phyloP scores from a whole-genome alignment of 1,284 basidiomycete species.

The Entoloma clypeatum region DNA sequence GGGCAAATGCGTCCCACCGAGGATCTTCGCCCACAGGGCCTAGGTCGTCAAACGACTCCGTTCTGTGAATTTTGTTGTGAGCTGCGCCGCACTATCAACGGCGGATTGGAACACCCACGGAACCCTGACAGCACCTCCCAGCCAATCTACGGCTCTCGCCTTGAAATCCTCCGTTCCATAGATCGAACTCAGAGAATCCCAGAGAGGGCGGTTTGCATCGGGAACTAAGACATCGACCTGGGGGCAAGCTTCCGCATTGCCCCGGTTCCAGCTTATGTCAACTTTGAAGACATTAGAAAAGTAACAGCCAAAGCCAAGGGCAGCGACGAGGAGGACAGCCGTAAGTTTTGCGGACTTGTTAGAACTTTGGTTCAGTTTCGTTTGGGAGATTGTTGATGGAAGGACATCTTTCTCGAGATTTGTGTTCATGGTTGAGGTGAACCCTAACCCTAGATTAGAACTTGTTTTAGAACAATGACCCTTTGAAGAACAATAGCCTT shows the following conservation, averaged over 20 bases:
- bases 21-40: slow-evolving; percentile 45
- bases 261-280: too few species aligned
- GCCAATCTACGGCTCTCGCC: slow-evolving; percentile 45
- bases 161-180: slow-evolving; percentile 44
- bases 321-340: too few species aligned
- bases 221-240: slow-evolving; percentile 44
- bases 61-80: slow-evolving; percentile 25
- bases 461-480: slow-evolving; percentile 1
- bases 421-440: neutral
- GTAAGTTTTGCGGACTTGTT: too few species aligned
- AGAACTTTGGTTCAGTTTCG: too few species aligned
- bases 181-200: slow-evolving; percentile 36
- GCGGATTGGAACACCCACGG: slow-evolving; percentile 30
- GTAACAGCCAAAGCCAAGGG: too few species aligned
- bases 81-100: neutral
- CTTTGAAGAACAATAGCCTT: slow-evolving; percentile 12
- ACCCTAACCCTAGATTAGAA: slow-evolving; percentile 13
- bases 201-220: slow-evolving; percentile 37
- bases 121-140: slow-evolving; percentile 49
- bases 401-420: too few species aligned
- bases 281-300: too few species aligned
- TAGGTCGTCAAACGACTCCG: slow-evolving; percentile 48
- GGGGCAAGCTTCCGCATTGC: slow-evolving; percentile 31
- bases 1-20: slow-evolving; percentile 48
- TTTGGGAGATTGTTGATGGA: too few species aligned